Base-by-base conservation (phyloP, 129 eudicot species). In the Sambucus nigra region DNA sequence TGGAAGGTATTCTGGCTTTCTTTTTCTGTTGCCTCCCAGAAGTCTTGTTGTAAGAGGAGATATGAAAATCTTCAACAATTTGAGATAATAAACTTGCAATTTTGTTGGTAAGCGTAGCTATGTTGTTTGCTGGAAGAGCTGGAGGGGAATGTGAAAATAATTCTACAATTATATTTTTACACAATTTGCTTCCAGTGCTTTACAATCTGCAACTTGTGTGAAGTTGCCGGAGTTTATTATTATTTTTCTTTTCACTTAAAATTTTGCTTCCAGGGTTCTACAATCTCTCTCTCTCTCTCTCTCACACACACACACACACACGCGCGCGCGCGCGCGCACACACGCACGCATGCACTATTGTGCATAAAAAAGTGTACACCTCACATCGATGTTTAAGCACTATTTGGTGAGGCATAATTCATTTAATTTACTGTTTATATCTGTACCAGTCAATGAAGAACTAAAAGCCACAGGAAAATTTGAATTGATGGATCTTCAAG, bases 401-500 rank as follows among this genome's bases (percentile, higher is more conserved):
- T 28, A 8, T 38, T 12, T 19, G 15, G 19, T 40, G 23, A 25
- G 22, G 9, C 12, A 17, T 21, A 58, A 26, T 42, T 67, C 16
- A 14, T 51, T 75, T 6, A 25, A 48, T 49, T 29, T 16, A 12
- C 9, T 27, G 42, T 52, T 31, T 71, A 41, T 40, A 28, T 48
- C 62, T 41, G 21, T 45, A 53, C 69, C 69, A 89, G 98, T 79
- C 61, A 81, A 50, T 20, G 88, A 89, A 60, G 95, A 89, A 72
- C 81, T 89, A 65, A 81, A 85, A 62, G 94, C 83, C 14, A 81
- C 95, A 0, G 94, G 95, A 53, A 81, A 85, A 38, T 89, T 89
- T 79, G 98, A 85, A 60, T 11, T 73, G 73, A 89, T 89, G 98
- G 88, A 81, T 81, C 72, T 85, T 71, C 72, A 59, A 44, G 88